A percentile compares a stretch with the other conserved stretches of the same genome.
These are phyloP conservation scores for Sideroxylon spinosum DNA, from an alignment of 179 eudicot genomes.

Conservation along the genomic window DNA sequence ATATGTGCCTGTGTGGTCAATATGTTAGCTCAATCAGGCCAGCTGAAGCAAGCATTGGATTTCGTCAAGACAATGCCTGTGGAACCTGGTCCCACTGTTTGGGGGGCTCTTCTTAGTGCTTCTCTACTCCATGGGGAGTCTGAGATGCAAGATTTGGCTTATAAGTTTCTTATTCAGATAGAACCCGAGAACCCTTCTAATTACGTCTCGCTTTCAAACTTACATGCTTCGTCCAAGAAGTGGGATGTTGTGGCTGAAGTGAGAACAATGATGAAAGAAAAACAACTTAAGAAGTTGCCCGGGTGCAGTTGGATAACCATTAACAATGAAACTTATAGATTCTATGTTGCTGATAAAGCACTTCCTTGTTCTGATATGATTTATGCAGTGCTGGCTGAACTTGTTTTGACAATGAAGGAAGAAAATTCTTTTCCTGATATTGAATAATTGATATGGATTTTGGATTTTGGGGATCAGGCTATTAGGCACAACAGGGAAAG, in stretches of 20 bases:
- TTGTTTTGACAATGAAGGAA: slow-evolving; percentile 29
- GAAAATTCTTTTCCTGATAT: slow-evolving; percentile 15
- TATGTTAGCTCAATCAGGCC: slow-evolving; percentile 39
- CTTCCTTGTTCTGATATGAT: slow-evolving; percentile 33
- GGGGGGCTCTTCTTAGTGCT: slow-evolving; percentile 46
- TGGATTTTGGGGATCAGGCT: neutral
- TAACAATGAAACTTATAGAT: slow-evolving; percentile 32
- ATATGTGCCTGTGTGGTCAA: slow-evolving; percentile 44
- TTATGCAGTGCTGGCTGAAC: slow-evolving; percentile 29
- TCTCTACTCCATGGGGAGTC: slow-evolving; percentile 28
- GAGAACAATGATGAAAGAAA: slow-evolving; percentile 38
- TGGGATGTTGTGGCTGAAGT: slow-evolving; percentile 43
- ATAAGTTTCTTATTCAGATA: slow-evolving; percentile 30
- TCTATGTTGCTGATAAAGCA: slow-evolving; percentile 39
- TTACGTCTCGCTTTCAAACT: slow-evolving; percentile 39
- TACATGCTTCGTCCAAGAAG: slow-evolving; percentile 37
- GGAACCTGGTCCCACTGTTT: slow-evolving; percentile 47
- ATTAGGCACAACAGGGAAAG: neutral
- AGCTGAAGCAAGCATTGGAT: slow-evolving; percentile 30
- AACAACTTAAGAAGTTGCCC: slow-evolving; percentile 33
- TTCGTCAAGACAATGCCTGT: slow-evolving; percentile 35
- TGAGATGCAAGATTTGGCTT: slow-evolving; percentile 40
- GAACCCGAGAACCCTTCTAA: slow-evolving; percentile 48
- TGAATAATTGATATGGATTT: slow-evolving; percentile 12
- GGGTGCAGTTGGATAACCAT: slow-evolving; percentile 52